Conservation (phyloP, 768 basidiomycete genomes). For the Podaxis pistillaris region DNA sequence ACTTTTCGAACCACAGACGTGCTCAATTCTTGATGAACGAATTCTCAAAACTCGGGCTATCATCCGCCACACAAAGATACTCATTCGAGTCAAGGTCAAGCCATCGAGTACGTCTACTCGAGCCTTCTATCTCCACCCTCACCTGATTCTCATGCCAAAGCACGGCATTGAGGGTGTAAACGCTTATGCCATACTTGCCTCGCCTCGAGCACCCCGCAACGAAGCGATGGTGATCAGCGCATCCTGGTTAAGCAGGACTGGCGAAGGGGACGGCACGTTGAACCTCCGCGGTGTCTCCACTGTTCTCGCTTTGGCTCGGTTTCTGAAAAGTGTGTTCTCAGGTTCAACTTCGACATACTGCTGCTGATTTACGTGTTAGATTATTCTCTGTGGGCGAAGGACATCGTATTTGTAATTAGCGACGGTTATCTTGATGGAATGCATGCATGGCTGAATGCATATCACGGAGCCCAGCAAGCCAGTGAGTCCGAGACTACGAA, state of each 20-base stretch:
- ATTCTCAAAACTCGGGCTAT: conserved; percentile 74
- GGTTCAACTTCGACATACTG: background rate
- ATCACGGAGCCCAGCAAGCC: conserved; percentile 67
- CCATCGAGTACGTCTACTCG: conserved; percentile 43
- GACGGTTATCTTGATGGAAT: conserved; percentile 90
- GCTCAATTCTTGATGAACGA: conserved; percentile 59
- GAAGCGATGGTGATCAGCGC: conserved; percentile 93
- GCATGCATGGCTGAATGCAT: conserved; percentile 87
- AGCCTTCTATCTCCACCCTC: background rate
- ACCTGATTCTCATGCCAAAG: conserved; percentile 4
- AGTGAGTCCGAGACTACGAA: conserved; percentile 40
- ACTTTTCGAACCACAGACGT: conserved; percentile 44
- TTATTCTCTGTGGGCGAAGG: conserved; percentile 93
- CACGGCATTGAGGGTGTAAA: conserved; percentile 69
- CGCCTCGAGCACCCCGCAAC: conserved; percentile 88
- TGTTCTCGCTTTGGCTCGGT: conserved; percentile 82
- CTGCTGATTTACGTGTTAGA: conserved; percentile 37
- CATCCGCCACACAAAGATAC: conserved; percentile 69
- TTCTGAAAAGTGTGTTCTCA: conserved; percentile 66
- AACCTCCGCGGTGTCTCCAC: conserved; percentile 88
- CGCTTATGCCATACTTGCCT: conserved; percentile 76
- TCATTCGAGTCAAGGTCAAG: conserved; percentile 41
- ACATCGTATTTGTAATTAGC: conserved; percentile 85
- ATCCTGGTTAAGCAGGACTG: conserved; percentile 76
- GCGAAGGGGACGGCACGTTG: conserved; percentile 52